Evolutionary conservation across 2,329 filamentous ascomycete species (phyloP).

Genomic region (Daldinia eschscholtzii): DNA sequence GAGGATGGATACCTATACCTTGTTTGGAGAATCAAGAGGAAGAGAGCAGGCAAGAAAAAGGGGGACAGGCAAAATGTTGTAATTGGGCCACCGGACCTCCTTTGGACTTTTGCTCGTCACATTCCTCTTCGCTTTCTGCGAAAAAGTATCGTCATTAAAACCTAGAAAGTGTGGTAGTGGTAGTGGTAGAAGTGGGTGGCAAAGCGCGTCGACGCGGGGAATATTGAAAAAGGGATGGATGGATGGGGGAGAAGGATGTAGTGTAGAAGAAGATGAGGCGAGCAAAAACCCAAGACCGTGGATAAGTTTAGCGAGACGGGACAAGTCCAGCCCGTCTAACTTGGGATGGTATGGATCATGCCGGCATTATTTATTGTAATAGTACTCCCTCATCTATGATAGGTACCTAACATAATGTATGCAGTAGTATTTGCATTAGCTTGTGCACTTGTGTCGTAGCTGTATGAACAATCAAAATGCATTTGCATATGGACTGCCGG

Average conservation of each 20-base stretch:
- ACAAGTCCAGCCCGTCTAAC: slow-evolving; percentile 15
- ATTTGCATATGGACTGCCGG: neutral
- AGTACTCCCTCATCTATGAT: too few relatives aligned
- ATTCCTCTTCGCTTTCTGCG: slow-evolving; percentile 27
- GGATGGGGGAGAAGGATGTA: neutral
- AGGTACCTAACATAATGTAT: too few relatives aligned
- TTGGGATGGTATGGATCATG: slow-evolving; percentile 2
- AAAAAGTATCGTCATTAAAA: slow-evolving; percentile 19
- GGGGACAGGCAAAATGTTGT: neutral
- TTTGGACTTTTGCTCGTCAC: slow-evolving; percentile 17
- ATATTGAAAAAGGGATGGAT: neutral
- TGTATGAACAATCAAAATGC: neutral
- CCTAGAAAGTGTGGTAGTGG: neutral
- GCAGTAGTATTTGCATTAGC: slow-evolving; percentile 6
- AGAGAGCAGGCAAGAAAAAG: neutral
- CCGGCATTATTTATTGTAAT: slow-evolving; percentile 28
- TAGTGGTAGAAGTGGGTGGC: slow-evolving; percentile 1
- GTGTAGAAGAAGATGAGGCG: neutral
- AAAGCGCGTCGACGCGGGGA: slow-evolving; percentile 8
- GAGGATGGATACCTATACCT: slow-evolving; percentile 15
- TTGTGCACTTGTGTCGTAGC: slow-evolving; percentile 4
- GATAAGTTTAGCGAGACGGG: slow-evolving; percentile 35
- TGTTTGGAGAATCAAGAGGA: neutral
- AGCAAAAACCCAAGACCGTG: slow-evolving; percentile 33
- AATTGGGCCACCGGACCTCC: slow-evolving; percentile 25